phyloP scores from a whole-genome alignment of 345 rosid species.

The Physaria fendleri region DNA sequence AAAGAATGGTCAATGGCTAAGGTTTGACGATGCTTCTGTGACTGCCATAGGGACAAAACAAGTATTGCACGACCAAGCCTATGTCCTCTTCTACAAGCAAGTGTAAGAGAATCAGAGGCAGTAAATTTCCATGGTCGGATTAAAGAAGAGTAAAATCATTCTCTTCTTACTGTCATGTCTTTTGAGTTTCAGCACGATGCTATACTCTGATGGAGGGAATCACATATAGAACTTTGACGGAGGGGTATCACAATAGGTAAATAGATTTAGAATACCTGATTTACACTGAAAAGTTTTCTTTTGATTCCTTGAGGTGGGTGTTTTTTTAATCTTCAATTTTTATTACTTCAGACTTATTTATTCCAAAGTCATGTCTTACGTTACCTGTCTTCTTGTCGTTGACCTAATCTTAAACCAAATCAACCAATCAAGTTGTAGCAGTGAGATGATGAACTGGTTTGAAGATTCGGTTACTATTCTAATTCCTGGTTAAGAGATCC shows the following conservation, averaged over 20 bases:
- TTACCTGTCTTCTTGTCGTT: background rate
- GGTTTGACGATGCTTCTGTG: conserved; percentile 77
- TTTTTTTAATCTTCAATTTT: conserved; percentile 17
- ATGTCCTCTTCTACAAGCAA: conserved; percentile 85
- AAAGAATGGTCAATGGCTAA: conserved; percentile 70
- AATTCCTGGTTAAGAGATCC: too few species aligned
- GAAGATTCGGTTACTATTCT: background rate
- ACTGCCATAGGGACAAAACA: conserved; percentile 49
- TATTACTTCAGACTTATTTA: conserved; percentile 9
- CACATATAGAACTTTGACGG: conserved; percentile 13
- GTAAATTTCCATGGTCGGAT: conserved; percentile 6
- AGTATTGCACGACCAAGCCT: conserved; percentile 91
- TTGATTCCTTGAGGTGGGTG: conserved; percentile 26
- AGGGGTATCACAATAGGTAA: conserved; percentile 26
- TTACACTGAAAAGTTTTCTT: conserved; percentile 31
- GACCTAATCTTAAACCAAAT: background rate
- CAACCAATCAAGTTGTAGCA: background rate
- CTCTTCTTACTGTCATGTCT: background rate
- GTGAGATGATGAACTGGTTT: background rate
- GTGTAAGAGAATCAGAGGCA: conserved; percentile 32
- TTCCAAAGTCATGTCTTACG: background rate
- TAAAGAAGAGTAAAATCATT: conserved; percentile 3
- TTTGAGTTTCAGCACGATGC: conserved; percentile 2
- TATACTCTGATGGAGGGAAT: conserved; percentile 3
- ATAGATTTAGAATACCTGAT: conserved; percentile 23